Conservation (phyloP, 768 basidiomycete species). For the Tephrocybe sp. region DNA sequence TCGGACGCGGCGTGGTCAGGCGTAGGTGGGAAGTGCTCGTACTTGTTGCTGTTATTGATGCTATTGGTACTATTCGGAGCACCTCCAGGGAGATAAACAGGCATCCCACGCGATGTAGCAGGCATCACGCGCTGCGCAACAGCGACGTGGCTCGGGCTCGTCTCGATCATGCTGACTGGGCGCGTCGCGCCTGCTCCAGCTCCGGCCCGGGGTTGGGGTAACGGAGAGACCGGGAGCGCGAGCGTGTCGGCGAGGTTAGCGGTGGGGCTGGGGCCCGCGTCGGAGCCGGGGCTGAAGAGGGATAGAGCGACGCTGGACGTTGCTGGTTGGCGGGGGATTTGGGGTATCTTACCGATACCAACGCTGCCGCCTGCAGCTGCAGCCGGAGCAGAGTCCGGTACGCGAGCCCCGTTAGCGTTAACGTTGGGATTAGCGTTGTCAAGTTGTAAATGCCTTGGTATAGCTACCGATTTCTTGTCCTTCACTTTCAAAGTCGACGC, state of each 20-base stretch:
- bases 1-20: conserved; percentile 24
- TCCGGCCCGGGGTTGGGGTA: no score
- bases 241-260: no score
- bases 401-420: no score
- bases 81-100: conserved; percentile 29
- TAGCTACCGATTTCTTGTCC: conserved; percentile 9
- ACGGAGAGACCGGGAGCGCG: neutral
- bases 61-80: neutral
- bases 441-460: neutral
- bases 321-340: neutral
- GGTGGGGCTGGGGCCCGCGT: no score
- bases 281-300: neutral
- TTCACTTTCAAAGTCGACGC: neutral
- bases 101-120: conserved; percentile 32
- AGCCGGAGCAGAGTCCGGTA: neutral
- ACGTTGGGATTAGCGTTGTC: neutral
- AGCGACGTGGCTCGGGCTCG: conserved; percentile 32
- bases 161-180: conserved; percentile 36
- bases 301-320: neutral
- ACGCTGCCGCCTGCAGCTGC: no score
- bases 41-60: conserved; percentile 23
- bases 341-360: no score
- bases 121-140: conserved; percentile 37
- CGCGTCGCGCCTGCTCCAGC: conserved; percentile 17
- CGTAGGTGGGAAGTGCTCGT: conserved; percentile 35